Base-by-base conservation (phyloP, 768 basidiomycete species). In the Hemileccinum rubropunctum region DNA sequence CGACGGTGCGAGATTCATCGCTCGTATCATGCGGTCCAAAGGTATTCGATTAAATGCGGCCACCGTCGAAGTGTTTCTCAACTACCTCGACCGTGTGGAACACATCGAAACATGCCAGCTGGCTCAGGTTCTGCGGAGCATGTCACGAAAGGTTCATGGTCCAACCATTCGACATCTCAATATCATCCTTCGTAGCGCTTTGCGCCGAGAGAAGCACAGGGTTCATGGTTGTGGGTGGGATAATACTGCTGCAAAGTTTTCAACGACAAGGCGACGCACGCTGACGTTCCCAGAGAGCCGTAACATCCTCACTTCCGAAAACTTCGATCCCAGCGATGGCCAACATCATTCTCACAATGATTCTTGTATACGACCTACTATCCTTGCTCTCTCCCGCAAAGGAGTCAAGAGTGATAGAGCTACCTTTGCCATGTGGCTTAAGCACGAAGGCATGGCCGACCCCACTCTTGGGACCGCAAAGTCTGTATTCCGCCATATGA, bases 131-230 rank as follows among this genome's bases (percentile, higher is more conserved):
- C 65, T 86, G 26, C 76, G 75, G 26, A 66, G 59, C 30, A 62
- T 83, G 48, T 73, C 73, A 32, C 72, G 76, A n/a, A 54, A 52
- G 47, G 20, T 46, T n/a, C 51, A 79, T 23, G 73, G 66, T 5
- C 78, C 76, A 14, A 81, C 80, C n/a, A 65, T 83, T 20, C 68
- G 73, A 37, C 82, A 86, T 54, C 62, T 88, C 40, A 79, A 86
- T 47, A 65, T 75, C 41, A 66, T 87, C 26, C 63, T 88, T 48
- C 73, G 75, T 27, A 71, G 73, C 32, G 65, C 83, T 26, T 58
- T 86, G 45, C 79, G 78, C 20, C 66, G 68, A 28, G 80, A 87
- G 56, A 81, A 78, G 61, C 69, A 68, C 32, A 57, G 64, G n/a
- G 56, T 70, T 37, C 64, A 71, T 50, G 73, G 76, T 26, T 65